Evolutionary conservation across 2,329 filamentous ascomycete species (phyloP), one percentile per base, ranked within the genome.

Genomic region (Alternaria sp.): DNA sequence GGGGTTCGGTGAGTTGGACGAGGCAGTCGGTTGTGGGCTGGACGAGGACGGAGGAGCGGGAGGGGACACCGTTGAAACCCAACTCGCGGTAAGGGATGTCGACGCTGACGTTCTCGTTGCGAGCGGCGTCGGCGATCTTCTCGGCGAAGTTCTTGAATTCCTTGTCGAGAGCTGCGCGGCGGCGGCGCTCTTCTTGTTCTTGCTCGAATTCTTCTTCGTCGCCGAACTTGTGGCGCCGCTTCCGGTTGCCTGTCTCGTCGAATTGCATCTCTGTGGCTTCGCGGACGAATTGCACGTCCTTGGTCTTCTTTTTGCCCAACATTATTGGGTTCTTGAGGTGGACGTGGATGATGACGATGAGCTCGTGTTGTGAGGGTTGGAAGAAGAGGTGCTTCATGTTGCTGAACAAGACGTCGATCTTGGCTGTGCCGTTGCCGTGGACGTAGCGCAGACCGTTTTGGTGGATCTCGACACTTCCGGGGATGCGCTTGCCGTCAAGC

Each of bases 311-410:
- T 86, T 97, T 98, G 65, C 96, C 96, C 67, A 99, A 92, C 80
- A 99, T 94, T 78, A 99, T 98, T 3, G 96, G 96, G 66, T 97
- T 97, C 83, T 97, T 97, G 54, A 99, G 88, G 79, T 99, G 96
- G 60, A 99, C 92, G 80, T 99, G 96, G 71, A 99, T 97, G 73
- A 99, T 93, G 70, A 99, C 96, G 70, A 99, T 97, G 75, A 99
- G 84, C 80, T 99, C 96, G 75, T 97, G 93, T 73, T 94, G 92
- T 75, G 94, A 98, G 26, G 96, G 96, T 80, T 99, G 96, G 86
- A 99, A 99, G 86, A 99, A 99, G 3, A 99, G 86, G 78, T 99
- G 96, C 81, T 97, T 96, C 79, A 99, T 93, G 82, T 99, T 99
- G 83, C 93, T 96, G 85, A 99, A 99, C 2, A 99, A 87, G 57